These are phyloP conservation scores for Blumeriella jaapii DNA, from an alignment of 2,329 filamentous ascomycete species.

Conservation along the genomic window DNA sequence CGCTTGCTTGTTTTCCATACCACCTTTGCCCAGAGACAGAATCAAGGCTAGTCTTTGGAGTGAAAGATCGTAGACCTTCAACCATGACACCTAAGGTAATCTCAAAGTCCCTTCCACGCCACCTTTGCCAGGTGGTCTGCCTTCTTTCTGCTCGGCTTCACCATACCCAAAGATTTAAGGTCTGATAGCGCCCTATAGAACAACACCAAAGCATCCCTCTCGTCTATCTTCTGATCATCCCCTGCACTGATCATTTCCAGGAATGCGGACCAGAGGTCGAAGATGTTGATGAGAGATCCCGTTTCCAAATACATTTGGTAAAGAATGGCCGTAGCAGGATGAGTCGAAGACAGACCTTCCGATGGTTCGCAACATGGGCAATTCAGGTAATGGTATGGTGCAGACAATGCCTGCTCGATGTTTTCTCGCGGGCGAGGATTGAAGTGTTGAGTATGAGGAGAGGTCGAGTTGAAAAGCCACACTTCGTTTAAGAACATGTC, in stretches of 20 bases:
- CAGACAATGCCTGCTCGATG: constrained; percentile 58
- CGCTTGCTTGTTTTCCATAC: no score
- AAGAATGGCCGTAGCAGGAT: constrained; percentile 61
- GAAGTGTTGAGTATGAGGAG: constrained; percentile 63
- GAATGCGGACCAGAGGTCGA: constrained; percentile 71
- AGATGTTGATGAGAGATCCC: constrained; percentile 64
- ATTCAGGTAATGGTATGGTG: constrained; percentile 66
- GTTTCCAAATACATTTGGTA: constrained; percentile 74
- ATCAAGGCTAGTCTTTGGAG: no score
- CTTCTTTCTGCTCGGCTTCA: constrained; percentile 86
- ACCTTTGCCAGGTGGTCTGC: constrained; percentile 84
- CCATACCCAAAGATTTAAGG: constrained; percentile 71
- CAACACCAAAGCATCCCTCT: constrained; percentile 52
- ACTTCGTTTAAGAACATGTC: constrained; percentile 55
- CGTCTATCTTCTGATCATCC: constrained; percentile 31
- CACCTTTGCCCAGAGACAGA: no score
- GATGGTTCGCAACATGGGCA: constrained; percentile 54
- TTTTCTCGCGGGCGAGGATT: constrained; percentile 59
- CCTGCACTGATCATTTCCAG: constrained; percentile 40
- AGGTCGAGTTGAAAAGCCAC: constrained; percentile 63
- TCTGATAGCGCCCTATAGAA: constrained; percentile 85
- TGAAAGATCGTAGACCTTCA: no score
- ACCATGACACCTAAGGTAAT: no score
- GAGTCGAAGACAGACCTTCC: constrained; percentile 42
- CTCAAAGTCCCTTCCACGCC: constrained; percentile 61